Base-by-base conservation (phyloP, 2,329 filamentous ascomycete genomes). In the Diaporthe batatas region DNA sequence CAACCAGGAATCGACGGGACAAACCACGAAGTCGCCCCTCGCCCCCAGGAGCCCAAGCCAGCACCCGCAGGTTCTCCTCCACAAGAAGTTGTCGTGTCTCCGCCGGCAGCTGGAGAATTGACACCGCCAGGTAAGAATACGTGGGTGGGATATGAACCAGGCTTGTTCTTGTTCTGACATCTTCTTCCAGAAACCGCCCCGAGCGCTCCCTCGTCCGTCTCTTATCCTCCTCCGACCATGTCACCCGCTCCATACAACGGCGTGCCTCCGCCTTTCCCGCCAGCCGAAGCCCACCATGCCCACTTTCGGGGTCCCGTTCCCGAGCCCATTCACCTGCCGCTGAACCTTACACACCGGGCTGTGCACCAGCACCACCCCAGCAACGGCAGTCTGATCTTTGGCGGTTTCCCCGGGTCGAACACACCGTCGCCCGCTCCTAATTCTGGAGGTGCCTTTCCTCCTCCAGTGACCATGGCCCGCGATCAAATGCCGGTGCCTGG, bases 381-480 rank as follows among this genome's bases (percentile, higher is more conserved):
- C 78, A 86, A 86, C 73, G 84, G 87, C 49, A 90, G 86, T 78
- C 81, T 91, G 68, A 84, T 90, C 74, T 91, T 91, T 76, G 88
- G 88, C 44, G 83, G 83, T 8, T 87, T 88, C 74, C 81, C 85
- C 42, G 86, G 85, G 23, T 91, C 90, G 16, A 87, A 88, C 76
- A 86, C 84, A 69, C 88, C 89, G 0, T 91, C 90, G 6, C 90
- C 90, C 1, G 87, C 83, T 25, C 88, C 87, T 68, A 83, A 81
- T 58, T 85, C 85, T 18, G 84, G 83, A 44, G 84, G 82, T 70
- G 85, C 86, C 68, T 84, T 85, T 58, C 85, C 85, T 64, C 87
- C 87, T 53, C 86, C 87, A 8, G 59, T 75, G 62, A 74, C 59
- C 68, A 73, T 80, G 70, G 58, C 74, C 21, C 69, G 47, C 55